A percentile compares a stretch with the other conserved stretches of the same genome.
Conservation (phyloP, 768 basidiomycete species). For the Leccinum fibrillosum region DNA sequence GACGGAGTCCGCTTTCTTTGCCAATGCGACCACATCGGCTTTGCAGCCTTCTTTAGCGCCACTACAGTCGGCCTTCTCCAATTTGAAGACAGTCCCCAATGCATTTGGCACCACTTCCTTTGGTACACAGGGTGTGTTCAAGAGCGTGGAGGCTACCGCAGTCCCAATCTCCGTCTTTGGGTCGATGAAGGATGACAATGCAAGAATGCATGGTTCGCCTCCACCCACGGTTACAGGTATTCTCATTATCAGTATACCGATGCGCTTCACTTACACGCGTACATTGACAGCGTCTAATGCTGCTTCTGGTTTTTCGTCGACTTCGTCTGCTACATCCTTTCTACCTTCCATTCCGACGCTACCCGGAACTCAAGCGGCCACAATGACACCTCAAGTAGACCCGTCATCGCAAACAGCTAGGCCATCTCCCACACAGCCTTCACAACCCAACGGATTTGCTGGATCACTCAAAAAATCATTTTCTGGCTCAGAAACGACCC, state of each 20-base stretch:
- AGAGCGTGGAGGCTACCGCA: background rate
- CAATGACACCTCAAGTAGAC: background rate
- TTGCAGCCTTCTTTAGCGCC: slow-evolving; percentile 13
- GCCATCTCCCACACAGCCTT: background rate
- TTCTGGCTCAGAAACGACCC: slow-evolving; percentile 4
- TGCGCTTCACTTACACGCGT: background rate
- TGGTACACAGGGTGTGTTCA: slow-evolving; percentile 4
- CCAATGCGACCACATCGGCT: slow-evolving; percentile 9
- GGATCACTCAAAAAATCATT: background rate
- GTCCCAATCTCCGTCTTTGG: slow-evolving; percentile 8
- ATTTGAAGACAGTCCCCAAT: slow-evolving; percentile 32
- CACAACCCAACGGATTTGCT: background rate
- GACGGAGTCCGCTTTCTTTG: slow-evolving; percentile 22
- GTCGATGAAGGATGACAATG: background rate
- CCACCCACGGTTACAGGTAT: slow-evolving; percentile 12
- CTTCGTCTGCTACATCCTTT: slow-evolving; percentile 1
- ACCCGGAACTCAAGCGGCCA: background rate
- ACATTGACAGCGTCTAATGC: background rate
- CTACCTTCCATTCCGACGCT: background rate
- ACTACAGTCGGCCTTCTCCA: slow-evolving; percentile 33
- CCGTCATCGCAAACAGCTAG: background rate
- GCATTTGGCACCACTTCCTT: slow-evolving; percentile 32
- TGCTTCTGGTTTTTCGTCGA: background rate
- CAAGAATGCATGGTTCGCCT: background rate
- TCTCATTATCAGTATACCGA: background rate